Evolutionary conservation across 306 rosid species (phyloP), one percentile per base, ranked within the genome.

Genomic region (Begonia masoniana): DNA sequence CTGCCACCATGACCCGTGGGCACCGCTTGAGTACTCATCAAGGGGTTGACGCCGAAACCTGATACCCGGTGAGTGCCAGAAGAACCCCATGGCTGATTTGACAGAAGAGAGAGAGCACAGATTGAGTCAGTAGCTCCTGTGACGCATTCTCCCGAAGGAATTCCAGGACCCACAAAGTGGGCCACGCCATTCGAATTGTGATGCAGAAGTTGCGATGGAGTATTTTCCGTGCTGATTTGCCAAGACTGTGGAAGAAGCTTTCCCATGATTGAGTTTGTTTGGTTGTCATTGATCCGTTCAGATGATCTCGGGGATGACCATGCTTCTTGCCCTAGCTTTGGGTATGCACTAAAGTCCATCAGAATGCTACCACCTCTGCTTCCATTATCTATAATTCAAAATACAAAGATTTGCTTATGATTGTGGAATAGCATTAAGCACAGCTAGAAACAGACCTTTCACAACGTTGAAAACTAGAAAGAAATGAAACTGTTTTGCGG

Each of bases 31-130:
- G 84, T 66, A 72, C 76, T 82, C 52, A 79, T 51, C 13, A 45
- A 4, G 15, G 49, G 47, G 36, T 50, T 50, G 11, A 24, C 10
- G 4, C 54, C 54, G 10, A 50, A 50, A 50, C 54, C 19, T 19
- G 78, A 75, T 60, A 62, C 67, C 56, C 69, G 74, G 72, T 74
- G 74, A 71, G 73, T 63, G 50, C 39, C 39, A 5, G 39, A 31
- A 31, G 87, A 76, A 70, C 64, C 79, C 94, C 94, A 83, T 60
- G 91, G 61, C 73, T 87, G 85, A 72, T 71, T 83, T 83, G 96
- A 87, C 96, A 87, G 94, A 87, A 87, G 96, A 83, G 96, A 87
- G 94, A 83, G 96, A 83, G 96, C 96, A 87, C 96, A 81, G 74
- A 73, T 83, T 52, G 87, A 83, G 78, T 81, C 94, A 12, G 83